phyloP scores from a whole-genome alignment of 1,139 yeast genomes.

The Scheffersomyces titani region DNA sequence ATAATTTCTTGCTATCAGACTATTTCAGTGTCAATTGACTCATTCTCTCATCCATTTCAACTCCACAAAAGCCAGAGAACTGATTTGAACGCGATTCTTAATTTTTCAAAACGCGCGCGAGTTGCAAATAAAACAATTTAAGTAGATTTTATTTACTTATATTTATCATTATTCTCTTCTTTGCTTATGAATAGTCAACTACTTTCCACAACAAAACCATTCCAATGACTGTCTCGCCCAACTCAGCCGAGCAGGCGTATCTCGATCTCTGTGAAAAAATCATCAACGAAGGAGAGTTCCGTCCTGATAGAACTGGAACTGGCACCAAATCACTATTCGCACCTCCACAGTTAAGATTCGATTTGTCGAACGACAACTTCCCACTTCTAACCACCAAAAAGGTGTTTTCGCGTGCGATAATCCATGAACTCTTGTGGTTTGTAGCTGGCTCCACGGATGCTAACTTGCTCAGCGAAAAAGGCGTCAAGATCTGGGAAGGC shows the following conservation, averaged over 20 bases:
- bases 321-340: slow-evolving; percentile 91
- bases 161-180: background rate
- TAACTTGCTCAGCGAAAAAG: slow-evolving; percentile 70
- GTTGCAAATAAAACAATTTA: background rate
- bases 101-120: background rate
- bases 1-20: background rate
- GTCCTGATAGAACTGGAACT: slow-evolving; percentile 97
- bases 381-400: slow-evolving; percentile 92
- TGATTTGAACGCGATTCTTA: background rate
- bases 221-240: slow-evolving; percentile 28
- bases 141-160: background rate
- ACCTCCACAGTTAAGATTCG: slow-evolving; percentile 92
- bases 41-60: background rate
- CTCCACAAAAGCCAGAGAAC: background rate
- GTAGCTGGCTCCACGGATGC: slow-evolving; percentile 90
- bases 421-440: slow-evolving; percentile 92
- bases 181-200: background rate
- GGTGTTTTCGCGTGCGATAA: slow-evolving; percentile 86
- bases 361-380: slow-evolving; percentile 66
- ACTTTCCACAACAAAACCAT: background rate
- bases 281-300: slow-evolving; percentile 79
- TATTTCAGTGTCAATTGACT: background rate
- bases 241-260: slow-evolving; percentile 77
- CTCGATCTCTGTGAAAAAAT: slow-evolving; percentile 78
- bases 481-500: slow-evolving; percentile 97